Evolutionary conservation across 495 filamentous ascomycete species (phyloP).

Genomic region (Echria macrotheca): DNA sequence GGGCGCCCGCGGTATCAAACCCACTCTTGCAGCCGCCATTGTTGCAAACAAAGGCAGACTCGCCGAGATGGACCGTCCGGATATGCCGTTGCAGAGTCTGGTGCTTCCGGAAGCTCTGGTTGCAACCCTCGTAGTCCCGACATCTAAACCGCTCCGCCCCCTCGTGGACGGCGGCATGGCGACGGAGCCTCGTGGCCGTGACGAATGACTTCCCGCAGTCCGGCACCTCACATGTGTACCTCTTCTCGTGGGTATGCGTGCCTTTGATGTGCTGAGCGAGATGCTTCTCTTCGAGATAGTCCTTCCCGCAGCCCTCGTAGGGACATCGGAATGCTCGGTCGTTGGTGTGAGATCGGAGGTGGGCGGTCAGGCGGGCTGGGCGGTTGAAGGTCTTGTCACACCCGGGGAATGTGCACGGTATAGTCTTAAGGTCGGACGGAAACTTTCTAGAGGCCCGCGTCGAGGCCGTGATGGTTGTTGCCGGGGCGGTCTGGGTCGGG

Average conservation of each 20-base stretch:
- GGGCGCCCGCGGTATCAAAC: constrained; percentile 63
- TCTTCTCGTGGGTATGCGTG: constrained; percentile 66
- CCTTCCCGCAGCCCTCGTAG: constrained; percentile 65
- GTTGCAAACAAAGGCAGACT: constrained; percentile 64
- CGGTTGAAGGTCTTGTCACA: constrained; percentile 85
- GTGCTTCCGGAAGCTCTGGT: constrained; percentile 79
- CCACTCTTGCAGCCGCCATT: constrained; percentile 59
- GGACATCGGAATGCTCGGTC: constrained; percentile 69
- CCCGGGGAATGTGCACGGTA: constrained; percentile 60
- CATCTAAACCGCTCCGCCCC: constrained; percentile 66
- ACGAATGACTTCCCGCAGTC: constrained; percentile 78
- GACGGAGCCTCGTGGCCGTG: constrained; percentile 63
- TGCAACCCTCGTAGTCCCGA: constrained; percentile 66
- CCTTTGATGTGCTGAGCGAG: constrained; percentile 77
- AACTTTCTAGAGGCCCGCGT: constrained; percentile 53
- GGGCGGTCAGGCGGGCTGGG: constrained; percentile 70
- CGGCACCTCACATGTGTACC: constrained; percentile 62
- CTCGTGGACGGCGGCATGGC: constrained; percentile 64
- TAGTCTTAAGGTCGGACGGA: constrained; percentile 69
- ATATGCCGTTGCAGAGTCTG: constrained; percentile 82
- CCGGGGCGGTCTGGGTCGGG: constrained; percentile 16
- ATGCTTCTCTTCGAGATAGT: constrained; percentile 75
- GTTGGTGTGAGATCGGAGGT: constrained; percentile 73
- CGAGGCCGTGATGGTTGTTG: constrained; percentile 37
- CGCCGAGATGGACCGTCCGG: constrained; percentile 60